Evolutionary conservation across 2,329 filamentous ascomycete species (phyloP).

Genomic region (Alternaria gaisen): DNA sequence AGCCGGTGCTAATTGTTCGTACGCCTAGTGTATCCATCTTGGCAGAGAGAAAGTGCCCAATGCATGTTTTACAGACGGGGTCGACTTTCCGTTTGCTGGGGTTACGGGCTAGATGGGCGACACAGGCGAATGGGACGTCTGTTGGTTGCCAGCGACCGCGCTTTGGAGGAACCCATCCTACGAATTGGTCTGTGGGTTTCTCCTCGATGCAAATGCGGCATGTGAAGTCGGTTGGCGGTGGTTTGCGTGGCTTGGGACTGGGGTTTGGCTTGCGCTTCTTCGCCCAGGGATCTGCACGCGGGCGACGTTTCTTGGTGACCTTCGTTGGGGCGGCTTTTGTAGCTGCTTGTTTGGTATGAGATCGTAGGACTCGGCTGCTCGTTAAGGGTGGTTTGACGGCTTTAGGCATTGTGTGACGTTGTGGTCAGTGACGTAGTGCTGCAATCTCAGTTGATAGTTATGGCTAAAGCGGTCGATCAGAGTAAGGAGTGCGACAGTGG

Average conservation of each 20-base stretch:
- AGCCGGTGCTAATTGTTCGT: conserved; percentile 27
- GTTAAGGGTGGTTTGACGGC: background rate
- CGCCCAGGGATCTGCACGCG: conserved; percentile 31
- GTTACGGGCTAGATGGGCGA: conserved; percentile 32
- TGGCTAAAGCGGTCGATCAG: background rate
- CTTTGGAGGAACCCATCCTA: conserved; percentile 25
- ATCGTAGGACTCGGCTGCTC: conserved; percentile 22
- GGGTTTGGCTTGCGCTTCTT: conserved; percentile 31
- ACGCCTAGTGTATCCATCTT: conserved; percentile 34
- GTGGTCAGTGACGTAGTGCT: background rate
- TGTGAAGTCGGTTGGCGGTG: conserved; percentile 31
- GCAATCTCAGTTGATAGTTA: background rate
- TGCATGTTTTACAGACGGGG: conserved; percentile 41
- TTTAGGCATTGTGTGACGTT: background rate
- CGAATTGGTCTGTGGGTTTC: conserved; percentile 24
- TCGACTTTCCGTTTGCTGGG: conserved; percentile 31
- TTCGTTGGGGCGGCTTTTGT: background rate
- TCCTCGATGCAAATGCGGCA: conserved; percentile 37
- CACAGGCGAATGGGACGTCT: conserved; percentile 31
- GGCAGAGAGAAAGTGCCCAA: conserved; percentile 33
- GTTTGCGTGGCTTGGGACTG: conserved; percentile 17
- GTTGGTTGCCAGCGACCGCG: background rate
- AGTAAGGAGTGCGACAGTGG: background rate
- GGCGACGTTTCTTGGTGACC: conserved; percentile 16
- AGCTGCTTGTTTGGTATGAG: conserved; percentile 16